Base-by-base conservation (phyloP, 2,329 filamentous ascomycete species). In the Berkeleyomyces basicola region DNA sequence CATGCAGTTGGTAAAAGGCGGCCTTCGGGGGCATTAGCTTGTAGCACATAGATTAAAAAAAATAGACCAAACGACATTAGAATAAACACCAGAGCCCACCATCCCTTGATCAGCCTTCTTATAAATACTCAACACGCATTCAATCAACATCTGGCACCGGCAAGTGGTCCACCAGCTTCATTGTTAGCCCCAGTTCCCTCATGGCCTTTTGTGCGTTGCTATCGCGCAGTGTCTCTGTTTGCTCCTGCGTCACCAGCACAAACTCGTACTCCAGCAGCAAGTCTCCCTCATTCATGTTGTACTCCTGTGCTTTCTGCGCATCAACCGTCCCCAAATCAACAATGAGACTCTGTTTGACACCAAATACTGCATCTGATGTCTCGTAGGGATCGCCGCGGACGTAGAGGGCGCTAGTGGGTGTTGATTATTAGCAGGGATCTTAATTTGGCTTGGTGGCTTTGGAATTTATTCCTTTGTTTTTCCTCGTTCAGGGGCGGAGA, bases 331-430 rank as follows among this genome's bases (percentile, higher is more conserved):
- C 77, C 67, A 73, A 74, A 67, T 88, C 85, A 11, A 90, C 78
- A n/a, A 89, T 75, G 10, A 95, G 76, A 37, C 85, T 88, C 70
- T 89, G 79, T 72, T 95, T 95, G 63, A 95, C 88, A 23, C 89
- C 89, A 68, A 95, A 95, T 1, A 95, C 89, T 0, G 88, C 87
- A 70, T 95, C 89, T 0, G 86, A 88, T 0, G 82, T 87, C 74
- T 92, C 88, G 70, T 92, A 93, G 0, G 86, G 86, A 68, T 92
- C 88, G 55, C 83, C 84, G 2, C 86, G 82, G 62, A 91, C 76
- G 69, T 92, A 95, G 0, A 95, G 75, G 0, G 88, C 87, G 3
- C 86, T 90, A 55, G 43, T 33, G 31, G 33, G 14, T n/a, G 11
- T n/a, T 39, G 31, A 14, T 7, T 55, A 36, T 55, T 55, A 55